Evolutionary conservation across 352 stramenopile genomes (phyloP).

Genomic region (Phytopythium ostracodes): DNA sequence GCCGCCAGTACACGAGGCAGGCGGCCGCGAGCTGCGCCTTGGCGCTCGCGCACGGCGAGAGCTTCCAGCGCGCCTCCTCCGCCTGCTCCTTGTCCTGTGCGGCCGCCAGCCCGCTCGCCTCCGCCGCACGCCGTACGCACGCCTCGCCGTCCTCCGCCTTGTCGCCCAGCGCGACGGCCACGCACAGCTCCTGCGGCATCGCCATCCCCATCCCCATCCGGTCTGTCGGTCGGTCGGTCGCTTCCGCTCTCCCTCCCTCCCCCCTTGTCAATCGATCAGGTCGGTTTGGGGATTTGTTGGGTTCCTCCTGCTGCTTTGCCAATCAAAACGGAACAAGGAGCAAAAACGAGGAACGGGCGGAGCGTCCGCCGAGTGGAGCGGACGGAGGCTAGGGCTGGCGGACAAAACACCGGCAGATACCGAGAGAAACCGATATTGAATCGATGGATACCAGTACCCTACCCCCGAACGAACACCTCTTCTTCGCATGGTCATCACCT

Average conservation of each 20-base stretch:
- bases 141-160: slow-evolving; percentile 11
- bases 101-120: slow-evolving; percentile 16
- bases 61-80: slow-evolving; percentile 15
- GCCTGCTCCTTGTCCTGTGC: slow-evolving; percentile 8
- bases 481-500: no score
- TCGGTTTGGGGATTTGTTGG: not conserved
- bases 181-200: slow-evolving; percentile 21
- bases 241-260: not conserved
- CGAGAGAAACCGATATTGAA: no score
- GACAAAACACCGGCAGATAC: no score
- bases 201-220: slow-evolving; percentile 31
- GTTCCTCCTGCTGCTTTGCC: slow-evolving; percentile 7
- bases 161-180: slow-evolving; percentile 16
- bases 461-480: no score
- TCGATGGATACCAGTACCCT: no score
- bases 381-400: no score
- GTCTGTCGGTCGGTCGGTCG: not conserved
- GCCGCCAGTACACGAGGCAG: slow-evolving; percentile 46
- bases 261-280: no score
- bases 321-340: slow-evolving; percentile 3
- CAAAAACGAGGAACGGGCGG: not conserved
- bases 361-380: no score
- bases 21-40: slow-evolving; percentile 47
- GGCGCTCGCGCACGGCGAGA: slow-evolving; percentile 28
- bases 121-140: slow-evolving; percentile 23